These are phyloP conservation scores for Hortaea werneckii DNA, from an alignment of 2,329 filamentous ascomycete species.

Conservation along the genomic window DNA sequence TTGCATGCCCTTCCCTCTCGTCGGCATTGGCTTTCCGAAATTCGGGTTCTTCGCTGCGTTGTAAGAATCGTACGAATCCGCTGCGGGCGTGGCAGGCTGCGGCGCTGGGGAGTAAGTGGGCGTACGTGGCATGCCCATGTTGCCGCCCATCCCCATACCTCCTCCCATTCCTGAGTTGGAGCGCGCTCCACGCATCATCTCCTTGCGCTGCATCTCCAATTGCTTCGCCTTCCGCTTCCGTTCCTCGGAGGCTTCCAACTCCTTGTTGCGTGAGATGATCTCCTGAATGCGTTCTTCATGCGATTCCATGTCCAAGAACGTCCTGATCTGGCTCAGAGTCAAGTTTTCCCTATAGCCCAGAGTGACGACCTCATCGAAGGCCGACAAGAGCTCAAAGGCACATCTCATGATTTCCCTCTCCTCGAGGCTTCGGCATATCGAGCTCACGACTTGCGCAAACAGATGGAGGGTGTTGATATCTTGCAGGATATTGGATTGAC, in stretches of 20 bases:
- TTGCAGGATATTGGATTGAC: conserved; percentile 97
- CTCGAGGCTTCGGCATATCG: conserved; percentile 90
- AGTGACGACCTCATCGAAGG: conserved; percentile 94
- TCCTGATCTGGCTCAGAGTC: conserved; percentile 94
- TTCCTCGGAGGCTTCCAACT: conserved; percentile 94
- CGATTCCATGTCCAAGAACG: conserved; percentile 97
- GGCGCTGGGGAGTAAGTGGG: conserved; percentile 82
- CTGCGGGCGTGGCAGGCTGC: conserved; percentile 53
- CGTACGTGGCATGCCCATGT: conserved; percentile 51
- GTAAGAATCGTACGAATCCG: conserved; percentile 85
- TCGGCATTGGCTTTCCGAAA: conserved; percentile 61
- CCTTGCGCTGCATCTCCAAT: conserved; percentile 96
- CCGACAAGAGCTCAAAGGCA: conserved; percentile 90
- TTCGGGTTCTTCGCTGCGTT: conserved; percentile 96
- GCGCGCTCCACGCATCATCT: conserved; percentile 69
- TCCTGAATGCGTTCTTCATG: conserved; percentile 99
- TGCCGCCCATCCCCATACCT: conserved; percentile 1
- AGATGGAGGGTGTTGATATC: conserved; percentile 98
- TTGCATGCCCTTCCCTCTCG: conserved; percentile 97
- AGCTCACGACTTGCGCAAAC: conserved; percentile 93
- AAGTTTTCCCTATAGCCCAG: conserved; percentile 94
- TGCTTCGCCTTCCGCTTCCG: conserved; percentile 98
- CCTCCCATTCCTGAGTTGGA: conserved; percentile 25
- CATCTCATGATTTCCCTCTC: conserved; percentile 92
- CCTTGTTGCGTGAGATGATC: conserved; percentile 94